phyloP scores from a whole-genome alignment of 192 early-diverging fungal genomes.

The Pilaira anomala region DNA sequence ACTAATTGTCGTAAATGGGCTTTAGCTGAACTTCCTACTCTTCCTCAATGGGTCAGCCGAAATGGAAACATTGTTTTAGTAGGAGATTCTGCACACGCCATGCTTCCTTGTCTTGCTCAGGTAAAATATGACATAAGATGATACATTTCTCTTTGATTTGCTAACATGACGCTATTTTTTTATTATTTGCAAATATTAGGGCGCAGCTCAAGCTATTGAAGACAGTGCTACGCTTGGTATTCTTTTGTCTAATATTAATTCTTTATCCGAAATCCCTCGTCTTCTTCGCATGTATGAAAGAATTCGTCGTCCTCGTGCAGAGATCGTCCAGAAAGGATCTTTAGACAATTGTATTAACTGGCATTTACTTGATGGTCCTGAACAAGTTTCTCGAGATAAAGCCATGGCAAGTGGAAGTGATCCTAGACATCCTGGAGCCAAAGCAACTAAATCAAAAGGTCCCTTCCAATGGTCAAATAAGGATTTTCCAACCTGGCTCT shows the following conservation, averaged over 20 bases:
- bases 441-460: background rate
- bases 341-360: conserved; percentile 13
- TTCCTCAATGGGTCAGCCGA: conserved; percentile 19
- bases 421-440: background rate
- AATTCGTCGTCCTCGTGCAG: conserved; percentile 14
- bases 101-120: conserved; percentile 25
- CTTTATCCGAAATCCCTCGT: conserved; percentile 12
- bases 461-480: conserved; percentile 23
- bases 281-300: conserved; percentile 16
- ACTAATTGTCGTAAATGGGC: conserved; percentile 20
- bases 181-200: conserved; percentile 5
- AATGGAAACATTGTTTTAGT: conserved; percentile 8
- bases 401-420: conserved; percentile 10
- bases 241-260: conserved; percentile 17
- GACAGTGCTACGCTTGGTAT: conserved; percentile 20
- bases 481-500: conserved; percentile 21
- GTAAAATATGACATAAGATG: background rate
- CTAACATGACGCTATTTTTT: too few species aligned
- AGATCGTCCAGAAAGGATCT: conserved; percentile 19
- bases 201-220: conserved; percentile 24
- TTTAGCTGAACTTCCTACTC: conserved; percentile 17
- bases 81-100: conserved; percentile 23
- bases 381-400: conserved; percentile 15
- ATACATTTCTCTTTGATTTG: too few species aligned
- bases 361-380: conserved; percentile 19